A percentile compares a stretch with the other conserved stretches of the same genome.
Evolutionary conservation across 164 flowering plant genomes (phyloP).

Genomic region (Cinnamomum chago): DNA sequence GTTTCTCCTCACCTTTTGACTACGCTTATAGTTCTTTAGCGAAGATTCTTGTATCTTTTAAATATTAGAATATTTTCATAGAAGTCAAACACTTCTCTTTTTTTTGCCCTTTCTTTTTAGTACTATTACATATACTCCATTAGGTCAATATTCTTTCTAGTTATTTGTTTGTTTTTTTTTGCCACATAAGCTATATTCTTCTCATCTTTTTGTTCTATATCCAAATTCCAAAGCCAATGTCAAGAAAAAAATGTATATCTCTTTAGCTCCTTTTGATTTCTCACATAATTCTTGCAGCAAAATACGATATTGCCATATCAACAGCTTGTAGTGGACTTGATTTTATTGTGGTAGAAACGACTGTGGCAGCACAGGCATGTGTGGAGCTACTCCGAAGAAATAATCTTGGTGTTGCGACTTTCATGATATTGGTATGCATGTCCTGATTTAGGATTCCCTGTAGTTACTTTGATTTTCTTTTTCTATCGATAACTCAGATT

Average conservation of each 20-base stretch:
- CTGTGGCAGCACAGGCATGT: slow-evolving; percentile 86
- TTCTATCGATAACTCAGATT: no score
- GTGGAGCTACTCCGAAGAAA: slow-evolving; percentile 79
- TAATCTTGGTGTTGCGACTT: slow-evolving; percentile 91
- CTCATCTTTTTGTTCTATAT: background rate
- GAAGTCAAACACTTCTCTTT: no score
- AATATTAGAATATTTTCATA: no score
- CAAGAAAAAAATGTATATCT: background rate
- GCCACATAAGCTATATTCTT: background rate
- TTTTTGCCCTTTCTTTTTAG: background rate
- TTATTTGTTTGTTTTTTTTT: background rate
- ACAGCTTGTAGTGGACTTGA: slow-evolving; percentile 92
- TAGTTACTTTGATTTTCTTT: no score
- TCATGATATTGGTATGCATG: slow-evolving; percentile 82
- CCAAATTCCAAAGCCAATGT: background rate
- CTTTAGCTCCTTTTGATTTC: background rate
- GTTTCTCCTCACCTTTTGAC: no score
- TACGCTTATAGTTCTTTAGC: no score
- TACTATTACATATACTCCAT: background rate
- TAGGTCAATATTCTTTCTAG: background rate
- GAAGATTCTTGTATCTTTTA: no score
- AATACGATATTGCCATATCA: slow-evolving; percentile 91
- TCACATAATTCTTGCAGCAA: slow-evolving; percentile 51
- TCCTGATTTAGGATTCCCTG: background rate
- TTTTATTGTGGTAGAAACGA: slow-evolving; percentile 91